phyloP scores from a whole-genome alignment of 805 yeast species.

The Candida easanensis region DNA sequence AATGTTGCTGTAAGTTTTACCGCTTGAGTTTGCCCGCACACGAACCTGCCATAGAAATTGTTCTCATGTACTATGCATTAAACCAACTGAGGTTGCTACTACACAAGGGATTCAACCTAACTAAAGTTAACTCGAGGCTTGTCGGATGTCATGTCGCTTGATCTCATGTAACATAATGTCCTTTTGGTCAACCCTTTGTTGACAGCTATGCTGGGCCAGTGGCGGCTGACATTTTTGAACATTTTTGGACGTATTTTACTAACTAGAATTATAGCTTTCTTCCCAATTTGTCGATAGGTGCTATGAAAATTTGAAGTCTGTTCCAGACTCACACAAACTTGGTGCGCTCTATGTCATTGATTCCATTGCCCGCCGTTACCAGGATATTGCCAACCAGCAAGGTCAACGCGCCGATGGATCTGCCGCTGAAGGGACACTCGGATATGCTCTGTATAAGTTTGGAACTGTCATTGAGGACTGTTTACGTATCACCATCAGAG shows the following conservation, averaged over 20 bases:
- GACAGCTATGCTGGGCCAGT: no score
- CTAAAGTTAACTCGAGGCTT: no score
- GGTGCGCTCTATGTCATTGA: conserved; percentile 92
- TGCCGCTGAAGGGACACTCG: conserved; percentile 69
- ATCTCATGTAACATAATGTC: no score
- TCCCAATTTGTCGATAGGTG: conserved; percentile 55
- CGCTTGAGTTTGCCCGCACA: no score
- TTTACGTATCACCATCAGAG: conserved; percentile 59
- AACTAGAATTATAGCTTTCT: conserved; percentile 31
- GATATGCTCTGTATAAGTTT: conserved; percentile 67
- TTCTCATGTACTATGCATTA: no score
- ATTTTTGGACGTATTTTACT: conserved; percentile 11
- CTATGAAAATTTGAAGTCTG: conserved; percentile 64
- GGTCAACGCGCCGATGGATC: conserved; percentile 44
- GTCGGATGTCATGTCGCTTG: no score
- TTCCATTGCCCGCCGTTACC: conserved; percentile 82
- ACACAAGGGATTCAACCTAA: no score
- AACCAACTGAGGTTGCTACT: no score
- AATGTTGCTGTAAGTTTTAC: conserved; percentile 49
- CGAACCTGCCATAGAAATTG: no score
- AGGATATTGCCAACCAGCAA: conserved; percentile 65
- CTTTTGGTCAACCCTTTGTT: no score
- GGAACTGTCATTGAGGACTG: conserved; percentile 62
- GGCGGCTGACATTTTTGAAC: no score
- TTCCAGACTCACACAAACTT: conserved; percentile 78